Evolutionary conservation across 176 grass and related monocot genomes (phyloP).

Genomic region (Hyparrhenia diplandra): DNA sequence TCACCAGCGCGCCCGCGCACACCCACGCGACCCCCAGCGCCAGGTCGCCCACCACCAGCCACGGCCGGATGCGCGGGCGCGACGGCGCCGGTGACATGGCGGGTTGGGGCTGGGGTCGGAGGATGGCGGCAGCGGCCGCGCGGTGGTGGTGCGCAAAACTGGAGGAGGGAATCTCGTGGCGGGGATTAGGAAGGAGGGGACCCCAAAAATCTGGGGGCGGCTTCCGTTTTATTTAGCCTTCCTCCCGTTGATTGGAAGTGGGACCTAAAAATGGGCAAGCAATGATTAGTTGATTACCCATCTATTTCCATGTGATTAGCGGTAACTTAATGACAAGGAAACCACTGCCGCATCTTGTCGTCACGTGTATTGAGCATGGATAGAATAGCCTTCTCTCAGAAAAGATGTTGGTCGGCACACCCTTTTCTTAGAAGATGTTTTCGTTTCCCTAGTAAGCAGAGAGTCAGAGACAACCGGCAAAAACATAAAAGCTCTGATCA

Average conservation of each 20-base stretch:
- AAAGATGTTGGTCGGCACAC: not conserved
- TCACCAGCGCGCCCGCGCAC: slow-evolving; percentile 76
- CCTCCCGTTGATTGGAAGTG: not conserved
- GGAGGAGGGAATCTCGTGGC: not conserved
- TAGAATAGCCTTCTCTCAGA: not conserved
- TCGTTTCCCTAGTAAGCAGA: too few relatives aligned
- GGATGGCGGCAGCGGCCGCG: too few relatives aligned
- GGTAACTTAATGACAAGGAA: not conserved
- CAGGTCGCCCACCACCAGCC: slow-evolving; percentile 57
- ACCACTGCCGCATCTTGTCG: not conserved
- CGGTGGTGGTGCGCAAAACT: not conserved
- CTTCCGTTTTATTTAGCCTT: not conserved
- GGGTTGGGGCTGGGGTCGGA: not conserved
- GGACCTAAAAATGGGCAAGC: slow-evolving; percentile 3
- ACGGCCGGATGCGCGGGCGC: slow-evolving; percentile 30
- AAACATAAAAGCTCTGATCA: too few relatives aligned
- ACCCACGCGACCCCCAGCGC: slow-evolving; percentile 69
- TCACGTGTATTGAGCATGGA: not conserved
- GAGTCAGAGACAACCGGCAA: too few relatives aligned
- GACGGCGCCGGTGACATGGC: slow-evolving; percentile 30
- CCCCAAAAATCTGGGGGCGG: slow-evolving; percentile 1
- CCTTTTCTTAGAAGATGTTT: too few relatives aligned
- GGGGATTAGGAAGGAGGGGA: slow-evolving; percentile 17
- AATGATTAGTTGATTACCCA: slow-evolving; percentile 9
- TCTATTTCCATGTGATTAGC: not conserved